Evolutionary conservation across 495 filamentous ascomycete species (phyloP).

Genomic region (Penicillium chermesinum): DNA sequence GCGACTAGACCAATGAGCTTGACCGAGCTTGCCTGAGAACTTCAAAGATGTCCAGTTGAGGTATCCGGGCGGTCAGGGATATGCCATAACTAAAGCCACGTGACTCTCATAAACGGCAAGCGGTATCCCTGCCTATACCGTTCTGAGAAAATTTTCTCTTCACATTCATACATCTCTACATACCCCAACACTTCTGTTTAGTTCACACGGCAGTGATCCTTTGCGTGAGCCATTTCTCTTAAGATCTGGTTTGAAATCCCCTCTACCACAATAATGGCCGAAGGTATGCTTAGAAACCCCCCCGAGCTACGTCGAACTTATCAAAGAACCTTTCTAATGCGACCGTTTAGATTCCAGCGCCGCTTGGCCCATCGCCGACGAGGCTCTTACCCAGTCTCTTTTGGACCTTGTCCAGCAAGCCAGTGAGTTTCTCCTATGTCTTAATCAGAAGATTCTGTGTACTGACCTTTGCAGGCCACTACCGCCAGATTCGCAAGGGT

Average conservation of each 20-base stretch:
- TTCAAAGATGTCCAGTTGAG: too few relatives aligned
- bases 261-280: conserved; percentile 32
- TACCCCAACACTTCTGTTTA: conserved; percentile 10
- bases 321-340: conserved; percentile 9
- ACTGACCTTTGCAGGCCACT: conserved; percentile 46
- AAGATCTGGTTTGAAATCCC: conserved; percentile 20
- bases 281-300: conserved; percentile 13
- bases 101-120: neutral
- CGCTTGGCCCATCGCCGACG: conserved; percentile 91
- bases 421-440: conserved; percentile 71
- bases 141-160: conserved; percentile 14
- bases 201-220: conserved; percentile 39
- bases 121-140: conserved; percentile 2
- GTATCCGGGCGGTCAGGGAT: neutral
- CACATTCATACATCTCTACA: conserved; percentile 13
- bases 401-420: conserved; percentile 87
- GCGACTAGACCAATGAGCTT: too few relatives aligned
- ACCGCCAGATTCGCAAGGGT: conserved; percentile 73
- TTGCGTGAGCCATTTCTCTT: conserved; percentile 38
- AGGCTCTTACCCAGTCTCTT: conserved; percentile 69
- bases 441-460: conserved; percentile 4
- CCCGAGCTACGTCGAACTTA: too few relatives aligned
- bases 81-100: neutral
- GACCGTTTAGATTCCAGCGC: conserved; percentile 5
- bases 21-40: too few relatives aligned